Evolutionary conservation across 345 rosid species (phyloP), one percentile per base, ranked within the genome.

Genomic region (Camelina laxa): DNA sequence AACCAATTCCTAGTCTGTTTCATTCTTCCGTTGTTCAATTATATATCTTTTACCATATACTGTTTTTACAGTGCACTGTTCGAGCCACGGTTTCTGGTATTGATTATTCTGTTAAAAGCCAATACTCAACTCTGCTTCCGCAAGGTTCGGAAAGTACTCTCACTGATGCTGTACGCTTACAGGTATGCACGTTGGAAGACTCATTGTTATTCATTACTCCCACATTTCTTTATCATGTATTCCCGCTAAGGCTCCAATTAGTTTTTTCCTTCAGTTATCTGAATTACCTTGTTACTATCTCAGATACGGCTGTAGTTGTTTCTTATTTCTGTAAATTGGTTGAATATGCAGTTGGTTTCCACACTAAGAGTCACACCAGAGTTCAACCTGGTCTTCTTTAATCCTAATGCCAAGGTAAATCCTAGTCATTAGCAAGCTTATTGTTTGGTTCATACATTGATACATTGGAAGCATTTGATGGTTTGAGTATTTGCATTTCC

Each of bases 401-500:
- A 86, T 79, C 93, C 93, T 65, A 78, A 73, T 80, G 92, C 95
- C 47, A 88, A 89, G 98, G 98, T 88, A 93, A 66, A 74, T 67
- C 71, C 60, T 42, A 35, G 27, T 65, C 42, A 20, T 19, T 27
- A 65, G 21, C 53, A 61, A 55, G 47, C 5, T 16, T 10, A 0
- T 38, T 0, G 13, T 38, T 38, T 38, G 41, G 41, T 38, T 4
- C 4, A 38, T 38, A 38, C 41, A 9, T 64, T 69, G 57, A 41
- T 68, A 33, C 63, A 42, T 55, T 61, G 47, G 6, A 61, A 60
- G 16, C 67, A 48, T 72, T 27, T 39, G 22, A 39, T 44, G 11
- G 27, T 21, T 47, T 39, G 45, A 24, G 50, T 10, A 38, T 9
- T 0, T 38, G 36, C 71, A 56, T 55, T 51, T 67, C 15, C 39